Evolutionary conservation across 129 eudicot species (phyloP), one percentile per base, ranked within the genome.

Genomic region (Smallanthus sonchifolius): DNA sequence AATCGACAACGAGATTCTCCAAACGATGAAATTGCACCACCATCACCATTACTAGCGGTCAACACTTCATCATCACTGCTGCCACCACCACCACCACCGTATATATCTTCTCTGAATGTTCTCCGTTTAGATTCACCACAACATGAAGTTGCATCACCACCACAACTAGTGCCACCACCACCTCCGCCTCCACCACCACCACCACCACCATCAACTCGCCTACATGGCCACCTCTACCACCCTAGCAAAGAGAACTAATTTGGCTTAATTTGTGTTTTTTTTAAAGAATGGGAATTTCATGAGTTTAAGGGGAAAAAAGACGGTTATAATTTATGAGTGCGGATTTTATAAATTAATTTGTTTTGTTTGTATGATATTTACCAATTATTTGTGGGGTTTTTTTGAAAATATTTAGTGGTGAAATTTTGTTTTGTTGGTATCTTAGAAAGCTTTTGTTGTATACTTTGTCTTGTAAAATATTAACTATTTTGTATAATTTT

Each of bases 51-150:
- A 78, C 36, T 59, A 30, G 35, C 38, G 4, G 39, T 13, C 1
- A 72, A 77, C 16, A 63, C 17, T 28, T 39, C 82, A 16, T 16
- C 77, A 70, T 39, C 44, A 14, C 65, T 55, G 0, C 20, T 10
- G 14, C 38, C 66, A 0, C 52, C 81, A 3, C 74, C 83, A 11
- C 66, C 74, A 16, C 39, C 78, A 32, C 35, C 60, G 2, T 28
- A 72, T 78, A 64, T 71, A 30, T 39, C 73, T 71, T 49, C 72
- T 70, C 44, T 49, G 3, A 44, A 72, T 43, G 67, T 64, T 65
- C 52, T 54, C 19, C 32, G 39, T 64, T 20, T 65, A 52, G 73
- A 72, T 54, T 32, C 59, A 51, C 78, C 72, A 40, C 38, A 6
- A 40, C 40, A 72, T 55, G 73, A 43, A 39, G 78, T 14, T 20